Evolutionary conservation across 345 rosid species (phyloP).

Genomic region (Hibiscus mutabilis): DNA sequence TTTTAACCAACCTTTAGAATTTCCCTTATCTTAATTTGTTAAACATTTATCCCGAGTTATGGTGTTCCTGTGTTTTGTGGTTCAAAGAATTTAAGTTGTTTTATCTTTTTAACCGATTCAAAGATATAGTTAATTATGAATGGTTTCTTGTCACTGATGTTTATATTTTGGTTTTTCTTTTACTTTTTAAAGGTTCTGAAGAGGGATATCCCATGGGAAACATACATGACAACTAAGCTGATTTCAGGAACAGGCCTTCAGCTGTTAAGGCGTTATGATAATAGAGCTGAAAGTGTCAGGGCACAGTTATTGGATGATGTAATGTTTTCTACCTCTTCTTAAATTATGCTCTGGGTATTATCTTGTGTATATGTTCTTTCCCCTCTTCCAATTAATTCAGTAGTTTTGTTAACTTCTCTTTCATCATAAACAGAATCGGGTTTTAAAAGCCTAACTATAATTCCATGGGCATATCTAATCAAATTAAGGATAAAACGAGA

Average conservation of each 20-base stretch:
- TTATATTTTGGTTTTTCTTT: slow-evolving; percentile 14
- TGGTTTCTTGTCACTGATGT: slow-evolving; percentile 3
- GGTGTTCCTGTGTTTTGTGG: neutral
- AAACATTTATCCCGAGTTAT: neutral
- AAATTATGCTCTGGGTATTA: slow-evolving; percentile 14
- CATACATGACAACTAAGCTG: slow-evolving; percentile 91
- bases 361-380: slow-evolving; percentile 1
- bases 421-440: neutral
- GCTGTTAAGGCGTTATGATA: slow-evolving; percentile 81
- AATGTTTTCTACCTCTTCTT: slow-evolving; percentile 16
- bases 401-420: neutral
- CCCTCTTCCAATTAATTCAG: neutral
- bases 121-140: neutral
- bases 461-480: neutral
- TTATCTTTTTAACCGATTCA: neutral
- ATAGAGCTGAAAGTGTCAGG: slow-evolving; percentile 61
- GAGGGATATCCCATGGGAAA: slow-evolving; percentile 99
- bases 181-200: slow-evolving; percentile 53
- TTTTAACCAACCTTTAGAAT: neutral
- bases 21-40: neutral
- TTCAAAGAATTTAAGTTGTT: neutral
- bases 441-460: slow-evolving; percentile 1
- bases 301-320: slow-evolving; percentile 92
- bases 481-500: neutral
- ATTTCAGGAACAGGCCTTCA: slow-evolving; percentile 82